Evolutionary conservation across 2,329 filamentous ascomycete species (phyloP).

Genomic region (Mycosphaerelloides madeirae): DNA sequence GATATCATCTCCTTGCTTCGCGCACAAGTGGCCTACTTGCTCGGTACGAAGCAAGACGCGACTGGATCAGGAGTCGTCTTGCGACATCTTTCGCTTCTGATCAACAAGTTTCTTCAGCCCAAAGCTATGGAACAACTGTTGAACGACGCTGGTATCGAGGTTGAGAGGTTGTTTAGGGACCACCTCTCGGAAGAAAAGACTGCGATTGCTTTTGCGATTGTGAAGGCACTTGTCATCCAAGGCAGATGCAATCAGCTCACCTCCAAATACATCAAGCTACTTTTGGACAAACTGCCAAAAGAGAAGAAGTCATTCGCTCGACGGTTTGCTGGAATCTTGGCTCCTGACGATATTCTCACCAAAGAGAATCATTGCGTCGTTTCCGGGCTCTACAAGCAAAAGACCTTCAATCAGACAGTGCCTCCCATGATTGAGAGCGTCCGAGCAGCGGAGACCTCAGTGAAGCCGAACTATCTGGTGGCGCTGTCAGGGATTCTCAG

Average conservation of each 20-base stretch:
- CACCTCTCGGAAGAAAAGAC: conserved; percentile 40
- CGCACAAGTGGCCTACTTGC: conserved; percentile 19
- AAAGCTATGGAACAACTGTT: conserved; percentile 36
- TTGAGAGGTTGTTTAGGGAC: conserved; percentile 37
- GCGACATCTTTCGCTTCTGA: conserved; percentile 42
- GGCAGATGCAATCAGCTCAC: conserved; percentile 43
- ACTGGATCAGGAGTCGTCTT: conserved; percentile 28
- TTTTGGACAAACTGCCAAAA: conserved; percentile 50
- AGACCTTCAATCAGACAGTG: conserved; percentile 56
- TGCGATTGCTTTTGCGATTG: conserved; percentile 55
- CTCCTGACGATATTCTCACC: conserved; percentile 57
- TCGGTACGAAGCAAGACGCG: conserved; percentile 8
- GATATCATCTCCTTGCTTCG: conserved; percentile 25
- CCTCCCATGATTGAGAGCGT: conserved; percentile 54
- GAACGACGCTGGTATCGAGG: conserved; percentile 25
- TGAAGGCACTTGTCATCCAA: conserved; percentile 58
- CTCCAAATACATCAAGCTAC: conserved; percentile 38
- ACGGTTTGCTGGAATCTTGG: conserved; percentile 56
- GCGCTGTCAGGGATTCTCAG: conserved; percentile 59
- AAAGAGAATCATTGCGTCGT: conserved; percentile 58
- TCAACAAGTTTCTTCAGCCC: conserved; percentile 46
- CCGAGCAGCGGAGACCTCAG: conserved; percentile 38
- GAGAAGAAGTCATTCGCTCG: conserved; percentile 46
- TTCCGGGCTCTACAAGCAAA: conserved; percentile 59
- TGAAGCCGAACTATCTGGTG: conserved; percentile 59